phyloP scores from a whole-genome alignment of 116 monocot genomes.

The Cymodocea nodosa region DNA sequence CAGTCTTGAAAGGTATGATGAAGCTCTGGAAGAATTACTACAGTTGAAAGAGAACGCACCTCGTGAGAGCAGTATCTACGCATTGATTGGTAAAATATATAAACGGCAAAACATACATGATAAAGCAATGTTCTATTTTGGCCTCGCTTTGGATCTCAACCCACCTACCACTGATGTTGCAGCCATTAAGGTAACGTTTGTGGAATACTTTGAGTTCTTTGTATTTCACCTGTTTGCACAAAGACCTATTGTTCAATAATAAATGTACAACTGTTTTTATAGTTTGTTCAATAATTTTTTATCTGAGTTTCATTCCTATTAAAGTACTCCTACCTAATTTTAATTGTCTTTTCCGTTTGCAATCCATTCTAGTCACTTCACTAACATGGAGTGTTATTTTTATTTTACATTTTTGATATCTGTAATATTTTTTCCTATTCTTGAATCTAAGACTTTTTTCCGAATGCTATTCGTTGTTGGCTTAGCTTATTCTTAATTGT shows the following conservation, averaged over 20 bases:
- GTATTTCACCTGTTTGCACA: not conserved
- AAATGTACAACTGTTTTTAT: not conserved
- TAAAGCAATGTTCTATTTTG: slow-evolving; percentile 94
- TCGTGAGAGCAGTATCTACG: slow-evolving; percentile 81
- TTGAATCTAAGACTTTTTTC: no score
- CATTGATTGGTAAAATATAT: slow-evolving; percentile 91
- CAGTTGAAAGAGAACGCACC: slow-evolving; percentile 59
- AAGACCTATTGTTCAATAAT: not conserved
- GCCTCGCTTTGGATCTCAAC: slow-evolving; percentile 81
- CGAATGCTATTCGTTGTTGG: not conserved
- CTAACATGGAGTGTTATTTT: no score
- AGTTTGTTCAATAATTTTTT: no score
- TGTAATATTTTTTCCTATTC: no score
- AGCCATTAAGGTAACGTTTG: slow-evolving; percentile 51
- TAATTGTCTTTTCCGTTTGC: not conserved
- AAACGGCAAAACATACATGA: slow-evolving; percentile 71
- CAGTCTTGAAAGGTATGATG: slow-evolving; percentile 60
- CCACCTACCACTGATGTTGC: slow-evolving; percentile 81
- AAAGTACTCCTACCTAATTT: no score
- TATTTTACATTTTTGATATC: no score
- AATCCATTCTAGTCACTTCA: no score
- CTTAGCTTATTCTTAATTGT: not conserved
- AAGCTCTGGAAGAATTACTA: slow-evolving; percentile 65
- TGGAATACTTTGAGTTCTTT: not conserved
- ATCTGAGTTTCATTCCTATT: no score